A percentile compares a stretch with the other conserved stretches of the same genome.
Conservation (phyloP, 768 basidiomycete species). For the Clitopilus hobsonii region DNA sequence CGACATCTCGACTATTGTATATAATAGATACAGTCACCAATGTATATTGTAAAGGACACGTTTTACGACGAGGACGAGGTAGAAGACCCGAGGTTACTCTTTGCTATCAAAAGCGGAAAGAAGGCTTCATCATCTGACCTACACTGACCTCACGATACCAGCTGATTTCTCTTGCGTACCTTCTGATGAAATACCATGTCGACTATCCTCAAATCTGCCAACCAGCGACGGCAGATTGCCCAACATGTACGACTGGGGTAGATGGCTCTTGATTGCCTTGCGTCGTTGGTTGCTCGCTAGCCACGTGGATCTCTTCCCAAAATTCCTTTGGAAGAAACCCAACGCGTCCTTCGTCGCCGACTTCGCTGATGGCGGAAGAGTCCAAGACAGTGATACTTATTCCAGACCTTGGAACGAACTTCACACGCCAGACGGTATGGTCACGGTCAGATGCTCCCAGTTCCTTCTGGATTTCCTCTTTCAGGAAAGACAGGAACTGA, state of each 20-base stretch:
- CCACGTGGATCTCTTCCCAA: constrained; percentile 35
- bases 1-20: too few relatives aligned
- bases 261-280: not conserved
- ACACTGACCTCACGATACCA: not conserved
- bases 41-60: not conserved
- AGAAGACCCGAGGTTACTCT: not conserved
- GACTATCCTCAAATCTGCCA: constrained; percentile 18
- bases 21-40: not conserved
- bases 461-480: constrained; percentile 24
- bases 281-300: not conserved
- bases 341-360: constrained; percentile 66
- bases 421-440: constrained; percentile 63
- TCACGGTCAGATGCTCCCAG: constrained; percentile 17
- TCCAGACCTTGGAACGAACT: constrained; percentile 56
- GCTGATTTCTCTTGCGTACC: constrained; percentile 1
- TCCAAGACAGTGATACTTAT: constrained; percentile 47
- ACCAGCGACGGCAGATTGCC: constrained; percentile 7
- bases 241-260: not conserved
- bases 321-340: constrained; percentile 81
- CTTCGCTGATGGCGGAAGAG: constrained; percentile 46
- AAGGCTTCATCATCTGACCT: not conserved
- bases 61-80: not conserved
- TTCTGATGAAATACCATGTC: constrained; percentile 3
- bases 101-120: not conserved
- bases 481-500: constrained; percentile 53